Evolutionary conservation across 2,329 filamentous ascomycete species (phyloP).

Genomic region (Hirsutella rhossiliensis): DNA sequence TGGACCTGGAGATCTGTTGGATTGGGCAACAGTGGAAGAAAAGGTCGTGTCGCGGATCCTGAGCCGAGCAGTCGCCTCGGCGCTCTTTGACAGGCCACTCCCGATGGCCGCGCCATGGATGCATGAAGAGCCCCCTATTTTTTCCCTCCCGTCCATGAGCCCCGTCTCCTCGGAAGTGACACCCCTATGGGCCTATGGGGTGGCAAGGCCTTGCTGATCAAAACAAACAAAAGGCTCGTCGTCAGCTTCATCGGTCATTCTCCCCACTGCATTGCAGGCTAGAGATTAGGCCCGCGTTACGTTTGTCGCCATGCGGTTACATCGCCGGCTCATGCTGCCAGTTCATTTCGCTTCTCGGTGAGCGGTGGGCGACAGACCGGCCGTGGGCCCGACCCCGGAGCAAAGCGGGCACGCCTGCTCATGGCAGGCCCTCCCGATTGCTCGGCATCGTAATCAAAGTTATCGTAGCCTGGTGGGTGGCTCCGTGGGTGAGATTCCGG

Average conservation of each 20-base stretch:
- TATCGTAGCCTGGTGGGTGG: conserved; percentile 1
- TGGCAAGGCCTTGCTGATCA: conserved; percentile 13
- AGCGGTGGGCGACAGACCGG: neutral
- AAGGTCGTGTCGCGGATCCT: neutral
- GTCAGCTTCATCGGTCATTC: conserved; percentile 5
- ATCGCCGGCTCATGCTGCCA: conserved; percentile 3
- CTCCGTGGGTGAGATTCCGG: neutral
- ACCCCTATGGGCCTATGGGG: neutral
- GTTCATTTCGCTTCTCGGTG: conserved; percentile 19
- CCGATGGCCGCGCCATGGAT: neutral
- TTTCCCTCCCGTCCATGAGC: neutral
- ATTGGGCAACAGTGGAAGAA: conserved; percentile 1
- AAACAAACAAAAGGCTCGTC: conserved; percentile 14
- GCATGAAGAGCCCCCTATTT: neutral
- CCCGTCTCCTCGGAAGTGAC: neutral
- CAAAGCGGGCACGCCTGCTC: neutral
- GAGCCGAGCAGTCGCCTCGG: neutral
- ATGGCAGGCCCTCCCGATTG: conserved; percentile 3
- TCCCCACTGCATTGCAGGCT: conserved; percentile 9
- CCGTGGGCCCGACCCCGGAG: conserved; percentile 1
- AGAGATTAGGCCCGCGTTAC: neutral
- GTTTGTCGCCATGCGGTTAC: neutral
- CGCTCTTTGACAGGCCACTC: neutral
- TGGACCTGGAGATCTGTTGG: neutral
- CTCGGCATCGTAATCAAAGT: conserved; percentile 9